Evolutionary conservation across 2,329 filamentous ascomycete species (phyloP), one percentile per base, ranked within the genome.

Genomic region (Exophiala mesophila): DNA sequence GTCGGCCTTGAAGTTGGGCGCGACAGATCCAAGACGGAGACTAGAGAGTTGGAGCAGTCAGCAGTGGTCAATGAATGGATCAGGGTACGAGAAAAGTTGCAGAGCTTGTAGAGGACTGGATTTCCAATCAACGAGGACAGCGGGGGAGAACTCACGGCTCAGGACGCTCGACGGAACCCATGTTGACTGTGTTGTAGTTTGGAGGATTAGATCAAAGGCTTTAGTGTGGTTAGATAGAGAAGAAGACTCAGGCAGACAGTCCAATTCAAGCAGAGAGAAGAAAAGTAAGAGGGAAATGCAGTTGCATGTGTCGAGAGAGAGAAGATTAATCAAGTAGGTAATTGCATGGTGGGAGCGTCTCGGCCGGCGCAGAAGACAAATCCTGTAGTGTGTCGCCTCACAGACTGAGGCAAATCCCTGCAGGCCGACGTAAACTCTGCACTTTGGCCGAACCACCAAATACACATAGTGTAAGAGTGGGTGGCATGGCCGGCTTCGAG

Each of bases 1-100:
- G 58, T 82, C 74, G 49, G 81, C 78, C 56, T 81, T 65, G 71
- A 85, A 84, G 71, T 85, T 77, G 55, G 81, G 81, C 58, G 80
- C 81, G 59, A 68, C 71, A 64, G 72, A 80, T 62, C 80, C 80
- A 57, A 83, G 74, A 59, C 80, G 79, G 63, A 83, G 74, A 58
- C 70, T 73, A 51, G 13, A 44, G 15, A 5, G 28, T 9, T 10
- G 19, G n/a, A 21, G 17, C 7, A 16, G 42, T 51, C 29, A 48
- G 44, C 30, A 31, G 28, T n/a, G 29, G 9, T 37, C 13, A 10
- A 5, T 13, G n/a, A 7, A 12, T 13, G n/a, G n/a, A 31, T 5
- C 17, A 16, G 17, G n/a, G 24, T 28, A 8, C 24, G 24, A 28
- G n/a, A 28, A 28, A 28, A 8, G 8, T 8, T 28, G 8, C 8